phyloP scores from a whole-genome alignment of 1,284 basidiomycete species.

The Tylopilus sp. region DNA sequence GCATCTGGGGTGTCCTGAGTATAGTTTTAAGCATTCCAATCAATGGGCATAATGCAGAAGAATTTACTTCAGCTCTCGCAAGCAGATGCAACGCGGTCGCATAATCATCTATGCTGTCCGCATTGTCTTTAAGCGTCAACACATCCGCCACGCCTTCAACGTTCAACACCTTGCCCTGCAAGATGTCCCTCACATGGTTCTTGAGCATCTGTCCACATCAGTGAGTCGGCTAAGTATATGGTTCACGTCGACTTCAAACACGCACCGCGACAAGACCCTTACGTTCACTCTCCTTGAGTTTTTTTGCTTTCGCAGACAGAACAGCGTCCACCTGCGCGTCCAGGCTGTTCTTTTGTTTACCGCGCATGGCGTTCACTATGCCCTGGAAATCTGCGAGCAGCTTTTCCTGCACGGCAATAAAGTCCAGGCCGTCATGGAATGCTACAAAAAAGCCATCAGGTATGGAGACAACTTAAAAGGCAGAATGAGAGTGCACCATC shows the following conservation, averaged over 20 bases:
- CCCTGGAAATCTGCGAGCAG: conserved; percentile 59
- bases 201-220: conserved; percentile 56
- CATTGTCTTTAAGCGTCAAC: conserved; percentile 70
- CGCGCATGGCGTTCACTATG: conserved; percentile 46
- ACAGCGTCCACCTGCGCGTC: conserved; percentile 68
- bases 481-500: conserved; percentile 45
- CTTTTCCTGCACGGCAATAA: conserved; percentile 70
- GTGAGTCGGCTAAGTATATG: background rate
- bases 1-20: conserved; percentile 65
- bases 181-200: conserved; percentile 57
- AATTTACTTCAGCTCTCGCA: conserved; percentile 51
- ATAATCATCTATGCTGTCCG: conserved; percentile 55
- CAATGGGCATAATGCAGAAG: background rate
- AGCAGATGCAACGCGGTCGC: conserved; percentile 65
- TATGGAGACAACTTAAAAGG: background rate
- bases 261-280: conserved; percentile 48
- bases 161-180: conserved; percentile 67
- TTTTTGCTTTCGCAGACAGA: conserved; percentile 51
- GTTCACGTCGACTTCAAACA: background rate
- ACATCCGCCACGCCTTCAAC: conserved; percentile 71
- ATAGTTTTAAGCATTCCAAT: conserved; percentile 5
- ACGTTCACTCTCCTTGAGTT: conserved; percentile 42
- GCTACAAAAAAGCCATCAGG: conserved; percentile 38
- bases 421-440: conserved; percentile 74
- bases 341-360: conserved; percentile 62